These are phyloP conservation scores for Aspergillus sclerotioniger DNA, from an alignment of 495 filamentous ascomycete species.

Conservation along the genomic window DNA sequence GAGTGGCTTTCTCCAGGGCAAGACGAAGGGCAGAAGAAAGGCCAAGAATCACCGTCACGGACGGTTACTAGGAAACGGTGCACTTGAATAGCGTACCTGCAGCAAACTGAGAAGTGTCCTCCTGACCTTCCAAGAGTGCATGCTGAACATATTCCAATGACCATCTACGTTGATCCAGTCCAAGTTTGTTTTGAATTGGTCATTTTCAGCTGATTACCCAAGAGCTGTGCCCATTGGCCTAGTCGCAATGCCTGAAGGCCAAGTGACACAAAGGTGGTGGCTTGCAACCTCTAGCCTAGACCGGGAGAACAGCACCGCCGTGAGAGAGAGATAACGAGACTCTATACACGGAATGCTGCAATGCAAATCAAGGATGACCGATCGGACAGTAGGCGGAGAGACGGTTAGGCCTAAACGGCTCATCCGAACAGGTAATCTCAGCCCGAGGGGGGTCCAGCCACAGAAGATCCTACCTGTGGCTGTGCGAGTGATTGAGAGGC, in stretches of 20 bases:
- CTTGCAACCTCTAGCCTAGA: too few relatives aligned
- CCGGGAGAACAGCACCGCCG: too few relatives aligned
- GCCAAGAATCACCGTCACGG: neutral
- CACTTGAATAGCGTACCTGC: constrained; percentile 1
- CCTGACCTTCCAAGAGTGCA: neutral
- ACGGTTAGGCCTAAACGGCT: neutral
- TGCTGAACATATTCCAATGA: neutral
- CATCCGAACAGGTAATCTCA: neutral
- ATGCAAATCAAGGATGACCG: neutral
- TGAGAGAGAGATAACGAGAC: neutral
- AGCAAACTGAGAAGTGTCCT: neutral
- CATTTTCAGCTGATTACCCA: neutral
- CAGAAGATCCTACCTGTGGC: neutral
- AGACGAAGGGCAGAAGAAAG: neutral
- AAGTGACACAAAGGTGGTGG: neutral
- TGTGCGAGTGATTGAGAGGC: neutral
- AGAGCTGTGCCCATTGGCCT: neutral
- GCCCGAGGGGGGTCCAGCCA: neutral
- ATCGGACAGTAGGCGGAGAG: neutral
- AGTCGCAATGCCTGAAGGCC: neutral
- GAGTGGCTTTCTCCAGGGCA: neutral
- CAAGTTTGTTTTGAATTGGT: neutral
- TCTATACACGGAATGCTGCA: neutral
- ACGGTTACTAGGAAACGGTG: neutral
- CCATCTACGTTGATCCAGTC: neutral